A percentile compares a stretch with the other conserved stretches of the same genome.
Conservation (phyloP, 2,329 filamentous ascomycete species). For the Penicillium thymicola region DNA sequence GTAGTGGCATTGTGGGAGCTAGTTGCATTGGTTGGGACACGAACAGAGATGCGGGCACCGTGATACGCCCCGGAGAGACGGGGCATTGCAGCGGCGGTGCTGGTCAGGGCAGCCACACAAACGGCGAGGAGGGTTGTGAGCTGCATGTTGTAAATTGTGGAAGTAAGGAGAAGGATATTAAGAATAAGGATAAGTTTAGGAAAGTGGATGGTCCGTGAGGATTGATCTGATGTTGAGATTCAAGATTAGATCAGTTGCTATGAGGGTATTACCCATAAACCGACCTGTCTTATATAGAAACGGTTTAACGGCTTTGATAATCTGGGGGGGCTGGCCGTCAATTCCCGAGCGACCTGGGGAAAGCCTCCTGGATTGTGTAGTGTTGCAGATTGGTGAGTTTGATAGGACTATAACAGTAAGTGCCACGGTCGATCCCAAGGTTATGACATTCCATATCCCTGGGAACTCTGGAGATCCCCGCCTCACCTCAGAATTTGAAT, state of each 20-base stretch:
- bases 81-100: conserved; percentile 16
- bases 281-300: conserved; percentile 8
- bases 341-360: background rate
- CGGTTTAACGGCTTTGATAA: background rate
- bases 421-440: conserved; percentile 6
- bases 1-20: conserved; percentile 15
- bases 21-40: conserved; percentile 14
- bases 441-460: conserved; percentile 21
- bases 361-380: conserved; percentile 13
- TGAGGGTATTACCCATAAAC: background rate
- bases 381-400: background rate
- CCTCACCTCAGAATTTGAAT: background rate
- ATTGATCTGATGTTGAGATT: background rate
- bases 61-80: conserved; percentile 17
- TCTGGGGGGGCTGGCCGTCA: conserved; percentile 1
- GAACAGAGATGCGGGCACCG: conserved; percentile 12
- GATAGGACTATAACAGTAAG: background rate
- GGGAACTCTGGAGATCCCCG: background rate
- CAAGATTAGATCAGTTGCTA: background rate
- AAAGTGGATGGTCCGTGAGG: background rate
- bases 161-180: background rate
- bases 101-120: conserved; percentile 14
- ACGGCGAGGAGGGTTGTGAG: conserved; percentile 15
- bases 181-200: background rate
- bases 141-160: conserved; percentile 16